Evolutionary conservation across 495 filamentous ascomycete species (phyloP).

Genomic region (Tetracladium marchalianum): DNA sequence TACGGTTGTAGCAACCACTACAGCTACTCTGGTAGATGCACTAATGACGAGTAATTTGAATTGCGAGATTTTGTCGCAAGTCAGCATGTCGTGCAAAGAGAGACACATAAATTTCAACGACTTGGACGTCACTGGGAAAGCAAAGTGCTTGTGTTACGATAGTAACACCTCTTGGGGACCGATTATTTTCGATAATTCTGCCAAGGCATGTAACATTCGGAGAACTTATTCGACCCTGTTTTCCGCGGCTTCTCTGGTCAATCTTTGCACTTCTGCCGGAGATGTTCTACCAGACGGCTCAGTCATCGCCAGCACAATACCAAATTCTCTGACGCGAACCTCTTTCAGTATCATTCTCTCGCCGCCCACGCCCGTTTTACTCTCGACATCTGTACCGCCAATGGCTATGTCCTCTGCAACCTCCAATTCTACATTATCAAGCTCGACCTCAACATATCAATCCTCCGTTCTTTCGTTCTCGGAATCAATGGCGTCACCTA

Average conservation of each 20-base stretch:
- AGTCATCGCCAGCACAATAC: neutral
- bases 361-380: too few relatives aligned
- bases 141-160: constrained; percentile 5
- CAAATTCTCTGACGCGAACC: neutral
- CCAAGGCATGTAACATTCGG: neutral
- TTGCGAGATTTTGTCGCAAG: neutral
- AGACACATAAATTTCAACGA: neutral
- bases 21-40: neutral
- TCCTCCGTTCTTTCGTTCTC: too few relatives aligned
- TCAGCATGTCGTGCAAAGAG: neutral
- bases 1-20: neutral
- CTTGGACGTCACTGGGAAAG: neutral
- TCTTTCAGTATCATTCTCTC: neutral
- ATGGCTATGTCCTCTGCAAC: too few relatives aligned
- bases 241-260: neutral
- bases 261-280: constrained; percentile 2
- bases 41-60: neutral
- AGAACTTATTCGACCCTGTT: neutral
- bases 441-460: too few relatives aligned
- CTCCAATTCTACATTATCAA: too few relatives aligned
- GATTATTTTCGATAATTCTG: constrained; percentile 5
- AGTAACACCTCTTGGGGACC: constrained; percentile 5
- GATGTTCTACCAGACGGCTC: neutral
- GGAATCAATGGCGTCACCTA: too few relatives aligned
- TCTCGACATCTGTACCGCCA: neutral